Percentiles rank a stretch among this genome's conserved stretches.
phyloP scores from a whole-genome alignment of 306 rosid genomes.

The Cucurbita moschata region DNA sequence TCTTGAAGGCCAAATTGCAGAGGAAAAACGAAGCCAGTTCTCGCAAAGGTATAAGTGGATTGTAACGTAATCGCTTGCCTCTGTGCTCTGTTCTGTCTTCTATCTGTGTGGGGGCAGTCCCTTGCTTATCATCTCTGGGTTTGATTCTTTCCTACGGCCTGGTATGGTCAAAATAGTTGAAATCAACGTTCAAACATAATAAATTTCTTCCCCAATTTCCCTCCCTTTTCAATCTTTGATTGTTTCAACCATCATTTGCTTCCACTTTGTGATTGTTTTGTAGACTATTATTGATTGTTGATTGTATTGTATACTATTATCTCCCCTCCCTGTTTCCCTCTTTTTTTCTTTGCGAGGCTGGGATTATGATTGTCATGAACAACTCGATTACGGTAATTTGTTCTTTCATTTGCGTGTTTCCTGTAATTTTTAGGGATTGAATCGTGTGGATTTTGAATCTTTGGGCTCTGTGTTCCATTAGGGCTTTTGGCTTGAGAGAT shows the following conservation, averaged over 20 bases:
- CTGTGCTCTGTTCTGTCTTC: too few relatives aligned
- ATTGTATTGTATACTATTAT: background rate
- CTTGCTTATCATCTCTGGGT: background rate
- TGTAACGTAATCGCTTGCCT: too few relatives aligned
- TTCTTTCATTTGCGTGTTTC: background rate
- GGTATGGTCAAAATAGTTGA: background rate
- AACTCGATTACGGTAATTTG: constrained; percentile 72
- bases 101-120: background rate
- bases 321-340: background rate
- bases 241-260: background rate
- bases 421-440: background rate
- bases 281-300: too few relatives aligned
- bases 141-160: constrained; percentile 2
- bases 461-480: background rate
- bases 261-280: background rate
- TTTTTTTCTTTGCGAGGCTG: background rate
- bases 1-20: too few relatives aligned
- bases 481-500: background rate
- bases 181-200: background rate
- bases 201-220: background rate
- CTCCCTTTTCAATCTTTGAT: background rate
- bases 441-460: background rate
- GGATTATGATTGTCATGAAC: constrained; percentile 48
- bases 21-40: too few relatives aligned
- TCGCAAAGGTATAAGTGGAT: too few relatives aligned